Base-by-base conservation (phyloP, 2,329 filamentous ascomycete genomes). In the Nectriaceae sp. region DNA sequence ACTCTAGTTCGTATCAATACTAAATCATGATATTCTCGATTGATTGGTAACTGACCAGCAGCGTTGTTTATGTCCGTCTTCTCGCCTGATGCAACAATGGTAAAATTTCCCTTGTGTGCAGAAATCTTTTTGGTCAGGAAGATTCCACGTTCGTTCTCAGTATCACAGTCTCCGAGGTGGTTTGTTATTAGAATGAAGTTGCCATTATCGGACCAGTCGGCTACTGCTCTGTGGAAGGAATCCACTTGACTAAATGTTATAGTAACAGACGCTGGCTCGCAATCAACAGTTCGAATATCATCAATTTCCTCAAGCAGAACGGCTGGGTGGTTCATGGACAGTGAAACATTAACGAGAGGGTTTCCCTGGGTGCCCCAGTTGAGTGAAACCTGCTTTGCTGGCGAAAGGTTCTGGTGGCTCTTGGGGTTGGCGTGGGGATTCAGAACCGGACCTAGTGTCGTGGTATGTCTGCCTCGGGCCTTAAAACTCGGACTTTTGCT, bases 131-230 rank as follows among this genome's bases (percentile, higher is more conserved):
- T 57, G 20, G 66, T 65, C 5, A 69, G 44, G 55, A 73, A 73
- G 53, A 72, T 68, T 16, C 70, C 67, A 26, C 71, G 66, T 58
- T 74, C 69, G 19, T 67, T 58, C 45, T 68, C 62, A n/a, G 55
- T 54, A 47, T 74, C 70, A 49, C 72, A 75, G 48, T 70, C 63
- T 22, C 70, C 71, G 18, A 69, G 46, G 56, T 74, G 67, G 58
- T 72, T 75, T 13, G 72, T 75, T 50, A 75, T 65, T 42, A 75
- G 53, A 35, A 73, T 60, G 31, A 75, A 53, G 15, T 24, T 33
- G 11, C 44, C 42, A 19, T 55, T 43, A 20, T 55, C 37, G 4
- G 47, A 40, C 54, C 54, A 57, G 29, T 49, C 44, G 6, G 26
- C 41, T 4, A 49, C 33, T 2, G 54, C 54, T 38, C 50, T 46